Conservation (phyloP, 2,329 filamentous ascomycete species). For the Aureobasidium melanogenum region DNA sequence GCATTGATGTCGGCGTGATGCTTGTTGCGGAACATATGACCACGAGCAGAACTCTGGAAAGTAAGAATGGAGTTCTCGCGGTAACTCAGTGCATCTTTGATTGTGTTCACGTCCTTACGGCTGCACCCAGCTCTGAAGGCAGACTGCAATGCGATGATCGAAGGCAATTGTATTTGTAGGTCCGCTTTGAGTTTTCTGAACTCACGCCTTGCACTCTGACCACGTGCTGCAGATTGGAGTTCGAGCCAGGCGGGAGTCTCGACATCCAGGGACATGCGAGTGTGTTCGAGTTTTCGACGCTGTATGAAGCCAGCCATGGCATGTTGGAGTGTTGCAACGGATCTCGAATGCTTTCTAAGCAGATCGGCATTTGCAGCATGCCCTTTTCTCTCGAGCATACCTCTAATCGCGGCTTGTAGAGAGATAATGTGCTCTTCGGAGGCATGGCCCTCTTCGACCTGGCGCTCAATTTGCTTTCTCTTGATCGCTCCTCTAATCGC, state of each 20-base stretch:
- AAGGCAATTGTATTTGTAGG: neutral
- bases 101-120: conserved; percentile 14
- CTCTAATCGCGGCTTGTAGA: conserved; percentile 51
- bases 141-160: conserved; percentile 30
- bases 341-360: conserved; percentile 35
- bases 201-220: neutral
- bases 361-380: conserved; percentile 42
- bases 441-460: conserved; percentile 54
- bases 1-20: conserved; percentile 38
- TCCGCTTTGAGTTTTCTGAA: conserved; percentile 10
- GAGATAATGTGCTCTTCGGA: conserved; percentile 50
- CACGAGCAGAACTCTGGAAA: conserved; percentile 46
- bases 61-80: conserved; percentile 36
- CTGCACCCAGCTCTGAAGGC: conserved; percentile 26
- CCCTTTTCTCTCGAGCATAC: conserved; percentile 46
- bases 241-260: conserved; percentile 5
- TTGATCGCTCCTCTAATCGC: conserved; percentile 40
- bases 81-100: conserved; percentile 30
- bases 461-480: conserved; percentile 34
- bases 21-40: conserved; percentile 35
- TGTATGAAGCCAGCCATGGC: conserved; percentile 33
- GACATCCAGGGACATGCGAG: neutral
- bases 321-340: conserved; percentile 30
- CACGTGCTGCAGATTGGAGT: conserved; percentile 13
- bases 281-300: conserved; percentile 18